Base-by-base conservation (phyloP, 1,284 basidiomycete genomes). In the Boletus mariae region DNA sequence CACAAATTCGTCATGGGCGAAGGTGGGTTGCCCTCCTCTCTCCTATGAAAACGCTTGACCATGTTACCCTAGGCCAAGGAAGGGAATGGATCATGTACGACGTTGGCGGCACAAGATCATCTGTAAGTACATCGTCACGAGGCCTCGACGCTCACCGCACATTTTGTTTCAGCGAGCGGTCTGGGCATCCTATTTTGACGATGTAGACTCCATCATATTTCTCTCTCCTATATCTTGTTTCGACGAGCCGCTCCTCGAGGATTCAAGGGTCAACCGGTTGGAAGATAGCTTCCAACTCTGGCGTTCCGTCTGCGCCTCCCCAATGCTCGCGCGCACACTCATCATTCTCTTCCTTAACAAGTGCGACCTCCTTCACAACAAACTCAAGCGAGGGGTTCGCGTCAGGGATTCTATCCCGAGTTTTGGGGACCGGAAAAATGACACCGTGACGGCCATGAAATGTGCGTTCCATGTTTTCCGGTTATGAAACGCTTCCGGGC, bases 111-210 rank as follows among this genome's bases (percentile, higher is more conserved):
- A 82, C 85, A 38, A 74, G 84, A 52, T 84, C 81, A 49, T 83
- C 79, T 62, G 85, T 87, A 58, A 64, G 79, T 69, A 12, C 25
- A 17, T n/a, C 17, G 40, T 46, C 35, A 34, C 17, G 47, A 40
- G n/a, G 32, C 55, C 35, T 49, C 29, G 44, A 35, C 43, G 28
- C 43, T 49, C 41, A 49, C 44, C 47, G 25, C 47, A 49, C 44
- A 15, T 32, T 8, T 13, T 35, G 6, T 47, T 49, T 15, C 61
- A 87, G 85, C 76, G 85, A 37, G 76, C 78, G 10, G 80, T 81
- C 4, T 90, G 87, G 87, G 82, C 84, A 61, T 78, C 85, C 4
- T 90, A 80, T 65, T 89, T 89, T 57, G 83, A 87, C 57, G 84
- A 87, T 64, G 80, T 83, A 42, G 78, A 86, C 66, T 80, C 84